Base-by-base conservation (phyloP, 495 filamentous ascomycete genomes). In the Penicillium lividum region DNA sequence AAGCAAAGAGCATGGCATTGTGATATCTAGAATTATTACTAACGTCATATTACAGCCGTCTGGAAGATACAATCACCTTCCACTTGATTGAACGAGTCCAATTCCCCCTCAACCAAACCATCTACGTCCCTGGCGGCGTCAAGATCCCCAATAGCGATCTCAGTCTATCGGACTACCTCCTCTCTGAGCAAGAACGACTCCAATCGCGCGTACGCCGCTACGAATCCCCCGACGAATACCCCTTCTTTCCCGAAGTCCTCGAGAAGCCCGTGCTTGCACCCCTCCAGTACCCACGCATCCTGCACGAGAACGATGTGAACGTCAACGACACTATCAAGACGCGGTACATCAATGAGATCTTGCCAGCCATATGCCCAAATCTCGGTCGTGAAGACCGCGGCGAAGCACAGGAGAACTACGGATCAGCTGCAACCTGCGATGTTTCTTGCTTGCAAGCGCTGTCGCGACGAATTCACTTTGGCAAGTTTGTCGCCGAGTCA, bases 11-110 rank as follows among this genome's bases (percentile, higher is more conserved):
- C 22, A 22, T 22, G 22, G 2, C 22, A 22, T 22, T 22, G 22
- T 22, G 22, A 22, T 44, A 48, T 38, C 48, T 18, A 42, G 45
- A 52, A 54, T 30, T 3, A 30, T 11, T 30, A 52, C 48, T 67
- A 50, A 66, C 1, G 60, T 48, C 9, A 9, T 52, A 57, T 28
- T n/a, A 30, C 68, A 97, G 93, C 62, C 94, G 94, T 40, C 82
- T 97, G 18, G 94, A 99, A 78, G 95, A 99, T 70, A 98, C 95
- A 56, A 98, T 99, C 68, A 97, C 90, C 66, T 99, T 97, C 77
- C 91, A 98, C 77, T 79, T 98, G 25, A 99, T 99, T 69, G 95
- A 99, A 72, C 89, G 95, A 27, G 95, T 93, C 33, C 95, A 99
- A 77, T 99, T 99, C 74, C 93, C 93, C 0, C 80, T 93, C 54